Evolutionary conservation across 768 basidiomycete species (phyloP), one percentile per base, ranked within the genome.

Genomic region (Kwoniella shandongensis): DNA sequence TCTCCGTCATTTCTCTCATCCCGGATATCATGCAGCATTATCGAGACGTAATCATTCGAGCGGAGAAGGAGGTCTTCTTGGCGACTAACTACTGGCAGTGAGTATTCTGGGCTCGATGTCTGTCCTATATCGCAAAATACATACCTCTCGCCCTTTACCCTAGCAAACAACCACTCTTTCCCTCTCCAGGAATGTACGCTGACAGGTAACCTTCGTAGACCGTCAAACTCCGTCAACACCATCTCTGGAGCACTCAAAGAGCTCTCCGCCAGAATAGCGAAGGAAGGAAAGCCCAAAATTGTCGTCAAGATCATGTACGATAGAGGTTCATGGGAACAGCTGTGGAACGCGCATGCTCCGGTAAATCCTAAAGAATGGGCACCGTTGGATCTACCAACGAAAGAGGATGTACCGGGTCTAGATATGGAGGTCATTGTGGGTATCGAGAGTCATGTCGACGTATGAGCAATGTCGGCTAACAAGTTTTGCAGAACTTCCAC

Each of bases 11-110:
- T 65, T 85, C 85, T 17, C 75, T 84, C 40, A 84, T 87, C 42
- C 85, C 87, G 0, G 87, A 88, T 65, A 88, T 87, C 62, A 85
- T 87, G 80, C 80, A 81, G 50, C 86, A 88, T 66, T 85, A 86
- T 75, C 79, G 81, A 18, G 82, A 84, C 45, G 78, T 83, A 45
- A 86, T 88, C 50, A 80, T 84, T 22, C 77, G 79, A 27, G 86
- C 86, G 8, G 76, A 85, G 65, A 78, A 81, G 36, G 86, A 88
- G 76, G 81, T 87, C 15, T 79, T 88, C 61, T 77, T 88, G 13
- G 85, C 84, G 1, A 87, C 86, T 4, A 87, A 86, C 72, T 84
- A 83, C 57, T 79, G 78, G 78, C 78, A 79, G 76, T 74, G 57
- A 56, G 76, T 69, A 6, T 26, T 25, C 4, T 6, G 20, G 27